Base-by-base conservation (phyloP, 2,329 filamentous ascomycete species). In the Aspergillus sp. region DNA sequence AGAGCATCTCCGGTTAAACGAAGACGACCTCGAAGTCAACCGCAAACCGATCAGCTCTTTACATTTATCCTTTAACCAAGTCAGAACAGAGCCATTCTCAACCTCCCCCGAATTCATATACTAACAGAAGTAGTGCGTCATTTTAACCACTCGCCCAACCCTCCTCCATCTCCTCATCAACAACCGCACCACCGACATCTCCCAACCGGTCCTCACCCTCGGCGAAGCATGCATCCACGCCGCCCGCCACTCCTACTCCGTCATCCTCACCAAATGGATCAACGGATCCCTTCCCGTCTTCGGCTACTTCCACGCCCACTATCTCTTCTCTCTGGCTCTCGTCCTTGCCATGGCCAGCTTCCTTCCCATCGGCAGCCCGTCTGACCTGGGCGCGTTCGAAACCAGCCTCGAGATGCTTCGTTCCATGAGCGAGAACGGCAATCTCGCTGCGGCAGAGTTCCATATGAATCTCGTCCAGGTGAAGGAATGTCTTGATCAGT, bases 281-380 rank as follows among this genome's bases (percentile, higher is more conserved):
- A 74, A 75, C 59, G 74, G 73, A 20, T 71, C 73, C 10, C 68
- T 77, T 24, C 73, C 75, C 0, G 70, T 73, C 9, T 77, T 75
- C 59, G 75, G 74, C 29, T 77, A 75, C 65, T 77, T 75, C 60
- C 73, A 77, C 59, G 72, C 74, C 0, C 74, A 76, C 60, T 76
- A 76, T 46, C 71, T 77, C 24, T 77, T 77, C 57, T 75, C 74
- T 18, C 72, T 74, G 0, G 72, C 74, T 1, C 61, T 75, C 0
- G 72, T 75, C n/a, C 65, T 77, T 6, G 73, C 72, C 50, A 74
- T 77, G 66, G 75, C 74, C 24, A 72, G 66, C 55, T 72, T 75
- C 52, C 68, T 74, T 2, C 70, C 71, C 1, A 69, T 73, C 46
- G 73, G 71, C 5, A 73, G 63, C 36, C 66, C 71, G 1, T 64